Evolutionary conservation across 768 basidiomycete species (phyloP).

Genomic region (Scleroderma citrinum): DNA sequence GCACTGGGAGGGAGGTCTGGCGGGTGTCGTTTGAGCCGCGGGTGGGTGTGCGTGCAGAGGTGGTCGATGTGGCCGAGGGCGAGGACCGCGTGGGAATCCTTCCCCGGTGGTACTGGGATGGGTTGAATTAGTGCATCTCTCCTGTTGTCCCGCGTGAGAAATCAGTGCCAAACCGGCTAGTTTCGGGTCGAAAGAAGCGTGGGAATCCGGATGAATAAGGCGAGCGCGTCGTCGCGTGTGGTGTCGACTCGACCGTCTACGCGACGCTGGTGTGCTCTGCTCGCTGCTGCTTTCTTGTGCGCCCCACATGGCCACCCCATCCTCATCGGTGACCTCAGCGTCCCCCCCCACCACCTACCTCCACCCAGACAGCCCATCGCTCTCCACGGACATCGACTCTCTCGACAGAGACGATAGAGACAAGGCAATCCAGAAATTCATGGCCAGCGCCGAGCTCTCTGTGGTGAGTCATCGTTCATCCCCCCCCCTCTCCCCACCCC

Average conservation of each 20-base stretch:
- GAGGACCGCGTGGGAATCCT: slow-evolving; percentile 79
- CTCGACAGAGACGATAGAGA: slow-evolving; percentile 56
- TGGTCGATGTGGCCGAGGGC: slow-evolving; percentile 49
- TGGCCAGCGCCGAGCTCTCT: slow-evolving; percentile 73
- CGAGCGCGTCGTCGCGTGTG: slow-evolving; percentile 33
- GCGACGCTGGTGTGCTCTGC: slow-evolving; percentile 7
- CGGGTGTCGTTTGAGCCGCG: slow-evolving; percentile 60
- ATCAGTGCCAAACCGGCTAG: slow-evolving; percentile 12
- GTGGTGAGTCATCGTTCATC: slow-evolving; percentile 55
- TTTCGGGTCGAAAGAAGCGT: slow-evolving; percentile 24
- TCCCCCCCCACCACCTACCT: slow-evolving; percentile 69
- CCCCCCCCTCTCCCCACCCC: slow-evolving; percentile 11
- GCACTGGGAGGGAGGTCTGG: slow-evolving; percentile 47
- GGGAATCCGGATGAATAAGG: slow-evolving; percentile 33
- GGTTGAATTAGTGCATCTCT: too few species aligned
- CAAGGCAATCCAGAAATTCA: slow-evolving; percentile 66
- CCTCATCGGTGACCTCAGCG: slow-evolving; percentile 77
- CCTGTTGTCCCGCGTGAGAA: too few species aligned
- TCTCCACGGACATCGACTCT: slow-evolving; percentile 36
- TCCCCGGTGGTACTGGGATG: slow-evolving; percentile 62
- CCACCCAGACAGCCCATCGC: slow-evolving; percentile 36
- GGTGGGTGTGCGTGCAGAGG: slow-evolving; percentile 45
- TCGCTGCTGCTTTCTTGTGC: slow-evolving; percentile 18
- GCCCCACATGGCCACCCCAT: slow-evolving; percentile 65
- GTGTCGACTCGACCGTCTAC: slow-evolving; percentile 13